Evolutionary conservation across 176 grass and related monocot genomes (phyloP).

Genomic region (Lolium rigidum): DNA sequence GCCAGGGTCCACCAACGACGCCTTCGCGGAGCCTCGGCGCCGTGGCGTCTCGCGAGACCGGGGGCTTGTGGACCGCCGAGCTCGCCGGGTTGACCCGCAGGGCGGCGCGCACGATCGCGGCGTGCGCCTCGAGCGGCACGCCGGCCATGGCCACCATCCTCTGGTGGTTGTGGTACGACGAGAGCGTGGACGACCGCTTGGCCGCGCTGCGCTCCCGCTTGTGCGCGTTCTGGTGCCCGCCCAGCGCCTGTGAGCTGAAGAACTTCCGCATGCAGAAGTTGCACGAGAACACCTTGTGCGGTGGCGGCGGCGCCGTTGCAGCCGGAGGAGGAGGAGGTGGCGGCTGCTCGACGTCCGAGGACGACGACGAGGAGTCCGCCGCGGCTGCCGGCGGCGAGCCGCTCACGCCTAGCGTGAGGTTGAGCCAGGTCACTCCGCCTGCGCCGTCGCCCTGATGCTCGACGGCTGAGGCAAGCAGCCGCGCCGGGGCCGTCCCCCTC

Average conservation of each 20-base stretch:
- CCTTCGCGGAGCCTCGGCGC: conserved; percentile 56
- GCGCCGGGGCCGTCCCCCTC: neutral
- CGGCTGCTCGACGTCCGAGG: conserved; percentile 25
- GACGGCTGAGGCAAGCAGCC: neutral
- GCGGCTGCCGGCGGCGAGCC: neutral
- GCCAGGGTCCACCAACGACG: conserved; percentile 22
- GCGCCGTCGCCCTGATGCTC: conserved; percentile 15
- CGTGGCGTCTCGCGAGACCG: conserved; percentile 42
- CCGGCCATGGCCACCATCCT: conserved; percentile 61
- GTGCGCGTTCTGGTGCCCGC: conserved; percentile 94
- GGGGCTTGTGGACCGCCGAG: conserved; percentile 45
- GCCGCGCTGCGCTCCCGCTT: conserved; percentile 82
- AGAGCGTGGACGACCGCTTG: conserved; percentile 48
- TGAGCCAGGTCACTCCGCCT: conserved; percentile 46
- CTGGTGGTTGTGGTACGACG: conserved; percentile 43
- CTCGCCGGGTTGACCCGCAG: conserved; percentile 53
- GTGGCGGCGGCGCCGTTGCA: neutral
- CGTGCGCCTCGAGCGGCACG: conserved; percentile 75
- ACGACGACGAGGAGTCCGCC: conserved; percentile 39
- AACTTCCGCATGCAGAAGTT: conserved; percentile 95
- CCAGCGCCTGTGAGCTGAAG: conserved; percentile 93
- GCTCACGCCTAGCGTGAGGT: conserved; percentile 58
- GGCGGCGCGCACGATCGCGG: conserved; percentile 50
- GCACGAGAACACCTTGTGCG: conserved; percentile 90
- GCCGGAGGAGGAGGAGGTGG: neutral